Conservation (phyloP, 2,329 filamentous ascomycete species). For the Beauveria rudraprayagi region DNA sequence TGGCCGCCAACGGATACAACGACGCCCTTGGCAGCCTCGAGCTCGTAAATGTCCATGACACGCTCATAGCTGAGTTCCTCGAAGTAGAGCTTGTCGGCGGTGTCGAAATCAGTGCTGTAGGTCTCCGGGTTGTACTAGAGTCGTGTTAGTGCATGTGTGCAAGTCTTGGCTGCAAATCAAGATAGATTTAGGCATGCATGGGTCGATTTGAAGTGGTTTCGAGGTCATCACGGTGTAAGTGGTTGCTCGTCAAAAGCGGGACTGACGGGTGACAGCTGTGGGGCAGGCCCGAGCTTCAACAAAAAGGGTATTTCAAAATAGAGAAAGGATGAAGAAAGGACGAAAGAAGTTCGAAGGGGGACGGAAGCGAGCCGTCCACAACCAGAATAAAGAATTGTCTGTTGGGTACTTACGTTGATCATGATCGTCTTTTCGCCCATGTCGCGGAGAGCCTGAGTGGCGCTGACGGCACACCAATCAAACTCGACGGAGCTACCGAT, state of each 20-base stretch:
- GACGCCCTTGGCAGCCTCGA: conserved; percentile 76
- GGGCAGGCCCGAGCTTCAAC: neutral
- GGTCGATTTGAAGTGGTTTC: neutral
- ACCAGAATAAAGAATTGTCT: neutral
- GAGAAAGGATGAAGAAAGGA: neutral
- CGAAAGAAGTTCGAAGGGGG: neutral
- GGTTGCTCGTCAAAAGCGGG: neutral
- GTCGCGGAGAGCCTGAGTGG: conserved; percentile 70
- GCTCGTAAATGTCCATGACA: conserved; percentile 97
- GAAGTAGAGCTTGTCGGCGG: conserved; percentile 88
- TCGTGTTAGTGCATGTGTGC: conserved; percentile 9
- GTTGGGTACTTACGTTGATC: conserved; percentile 62
- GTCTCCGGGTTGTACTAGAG: conserved; percentile 69
- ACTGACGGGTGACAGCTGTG: neutral
- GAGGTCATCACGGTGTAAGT: neutral
- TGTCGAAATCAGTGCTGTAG: conserved; percentile 75
- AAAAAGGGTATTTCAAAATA: neutral
- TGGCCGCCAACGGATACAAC: conserved; percentile 96
- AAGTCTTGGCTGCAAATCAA: neutral
- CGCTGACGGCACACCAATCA: conserved; percentile 95
- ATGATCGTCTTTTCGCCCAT: conserved; percentile 97
- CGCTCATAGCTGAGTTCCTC: conserved; percentile 95
- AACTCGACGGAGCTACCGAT: conserved; percentile 98
- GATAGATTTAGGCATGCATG: neutral
- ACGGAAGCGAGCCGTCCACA: too few relatives aligned